Evolutionary conservation across 1,284 basidiomycete genomes (phyloP), one percentile per base, ranked within the genome.

Genomic region (Rhodotorula sp.): DNA sequence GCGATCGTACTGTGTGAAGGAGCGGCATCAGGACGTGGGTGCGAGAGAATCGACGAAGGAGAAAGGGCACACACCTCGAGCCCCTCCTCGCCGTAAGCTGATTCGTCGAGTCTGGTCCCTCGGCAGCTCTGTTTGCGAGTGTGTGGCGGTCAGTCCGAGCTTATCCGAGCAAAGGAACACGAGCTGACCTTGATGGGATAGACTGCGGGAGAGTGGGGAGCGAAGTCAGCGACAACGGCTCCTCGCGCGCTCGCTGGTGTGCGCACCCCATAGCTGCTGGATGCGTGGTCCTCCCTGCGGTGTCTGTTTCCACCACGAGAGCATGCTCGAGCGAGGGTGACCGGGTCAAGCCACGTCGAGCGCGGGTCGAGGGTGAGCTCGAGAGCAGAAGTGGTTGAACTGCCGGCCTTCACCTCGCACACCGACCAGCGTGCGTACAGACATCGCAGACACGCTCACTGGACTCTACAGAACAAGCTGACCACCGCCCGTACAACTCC

Each of bases 181-280:
- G 10, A 22, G 39, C 30, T 9, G 15, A 63, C 68, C 64, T 70
- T 70, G 68, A 70, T 66, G 9, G 68, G 68, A 22, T 60, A 70
- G 64, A 66, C 68, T 70, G 64, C 17, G 10, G 44, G 13, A 1
- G 0, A 2, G 34, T 8, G 48, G 39, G 53, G 24, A 20, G 54
- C 19, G 13, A 62, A 20, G 13, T 47, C 39, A 44, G 39, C 39
- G 39, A 44, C 39, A 3, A 44, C 19, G 39, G 39, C 39, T 15
- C 39, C 9, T 44, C 39, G 39, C 19, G 13, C 11, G 39, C 39
- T 13, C 9, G 7, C 11, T 44, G 39, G 13, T 8, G 34, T 7
- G 49, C 68, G 36, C 24, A 64, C 68, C 68, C 64, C 64, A 66
- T 39, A 70, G 68, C 39, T 70, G 57, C 49, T 63, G 39, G 29